Evolutionary conservation across 352 stramenopile species (phyloP), one percentile per base, ranked within the genome.

Genomic region (Phytophthora megakarya): DNA sequence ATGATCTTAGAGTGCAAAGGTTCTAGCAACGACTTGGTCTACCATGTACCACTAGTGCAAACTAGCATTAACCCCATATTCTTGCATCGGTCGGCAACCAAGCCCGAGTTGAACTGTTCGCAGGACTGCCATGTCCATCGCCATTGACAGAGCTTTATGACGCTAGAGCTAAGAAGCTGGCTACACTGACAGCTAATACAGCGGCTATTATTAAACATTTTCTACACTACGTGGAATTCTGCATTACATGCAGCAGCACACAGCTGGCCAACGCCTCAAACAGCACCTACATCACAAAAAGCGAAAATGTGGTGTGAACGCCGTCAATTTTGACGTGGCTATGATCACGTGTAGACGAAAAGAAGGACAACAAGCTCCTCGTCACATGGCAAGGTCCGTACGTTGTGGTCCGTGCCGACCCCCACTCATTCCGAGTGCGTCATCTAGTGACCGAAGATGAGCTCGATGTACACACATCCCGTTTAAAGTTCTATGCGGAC

Each of bases 31-130:
- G 57, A 70, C 18, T 75, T 61, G 66, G 38, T 44, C 0, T 66
- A 70, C 32, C 6, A 73, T 2, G 38, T 78, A 11, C 61, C 64
- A 9, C n/a, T 75, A 16, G 47, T 75, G 5, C 65, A 78, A 52
- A 26, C 66, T 5, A 78, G 35, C 19, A 25, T 77, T 5, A 80
- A 76, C 32, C 67, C 76, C 13, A 68, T 47, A 8, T 52, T 64
- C 23, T 73, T 15, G 30, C 60, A 7, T 76, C 67, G 3, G 45
- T 80, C 0, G 46, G 16, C 13, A 47, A 61, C 23, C 35, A 47
- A 42, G 51, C 47, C 0, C 68, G 65, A 19, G 43, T 72, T 3
- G 68, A 76, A 25, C 19, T 67, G 3, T 70, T 78, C 19, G 64
- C 57, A 2, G 58, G 58, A 0, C n/a, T 67, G 13, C 43, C 9